Evolutionary conservation across 2,329 filamentous ascomycete genomes (phyloP).

Genomic region (Pyrenophora graminea): DNA sequence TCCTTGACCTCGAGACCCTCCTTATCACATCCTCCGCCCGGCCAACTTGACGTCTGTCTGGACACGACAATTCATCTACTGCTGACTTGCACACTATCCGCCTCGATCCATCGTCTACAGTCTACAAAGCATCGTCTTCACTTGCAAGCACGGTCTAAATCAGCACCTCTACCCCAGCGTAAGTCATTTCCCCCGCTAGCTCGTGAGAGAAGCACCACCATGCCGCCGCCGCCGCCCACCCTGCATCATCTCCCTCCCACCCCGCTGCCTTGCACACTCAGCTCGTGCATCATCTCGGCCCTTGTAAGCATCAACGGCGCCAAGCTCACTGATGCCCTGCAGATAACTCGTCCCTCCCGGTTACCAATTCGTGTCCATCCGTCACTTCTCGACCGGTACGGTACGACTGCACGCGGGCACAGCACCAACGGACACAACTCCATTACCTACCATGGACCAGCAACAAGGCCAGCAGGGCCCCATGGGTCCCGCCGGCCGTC

Average conservation of each 20-base stretch:
- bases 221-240: conserved; percentile 14
- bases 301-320: background rate
- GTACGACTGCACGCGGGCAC: conserved; percentile 27
- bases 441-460: conserved; percentile 50
- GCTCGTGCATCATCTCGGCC: background rate
- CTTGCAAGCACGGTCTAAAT: conserved; percentile 20
- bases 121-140: conserved; percentile 36
- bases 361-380: conserved; percentile 29
- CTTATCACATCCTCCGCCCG: conserved; percentile 35
- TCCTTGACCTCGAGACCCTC: conserved; percentile 44
- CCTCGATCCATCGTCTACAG: conserved; percentile 32
- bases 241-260: conserved; percentile 19
- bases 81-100: conserved; percentile 37
- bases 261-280: conserved; percentile 7
- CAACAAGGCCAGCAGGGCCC: conserved; percentile 60
- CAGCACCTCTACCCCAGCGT: conserved; percentile 31
- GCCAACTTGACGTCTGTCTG: conserved; percentile 18
- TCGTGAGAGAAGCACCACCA: conserved; percentile 6
- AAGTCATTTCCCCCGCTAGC: conserved; percentile 32
- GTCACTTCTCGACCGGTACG: conserved; percentile 31
- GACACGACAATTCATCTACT: conserved; percentile 19
- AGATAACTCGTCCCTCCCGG: conserved; percentile 33
- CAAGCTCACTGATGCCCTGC: conserved; percentile 22
- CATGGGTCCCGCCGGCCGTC: conserved; percentile 77
- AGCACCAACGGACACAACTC: conserved; percentile 25